These are phyloP conservation scores for Nigrospora oryzae DNA, from an alignment of 2,329 filamentous ascomycete species.

Conservation along the genomic window DNA sequence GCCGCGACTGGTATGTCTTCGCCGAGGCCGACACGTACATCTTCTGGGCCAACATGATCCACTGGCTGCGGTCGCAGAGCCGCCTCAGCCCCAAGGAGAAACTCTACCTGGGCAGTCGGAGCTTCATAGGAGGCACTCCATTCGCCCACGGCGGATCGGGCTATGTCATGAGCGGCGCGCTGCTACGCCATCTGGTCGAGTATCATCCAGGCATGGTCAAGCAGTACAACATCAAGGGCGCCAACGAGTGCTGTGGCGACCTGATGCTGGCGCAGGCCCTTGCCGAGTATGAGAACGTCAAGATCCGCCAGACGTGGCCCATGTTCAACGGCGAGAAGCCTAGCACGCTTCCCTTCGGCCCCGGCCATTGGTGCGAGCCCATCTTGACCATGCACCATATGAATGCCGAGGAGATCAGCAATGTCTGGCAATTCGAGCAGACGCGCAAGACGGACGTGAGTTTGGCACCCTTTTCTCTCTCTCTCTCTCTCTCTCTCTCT, in stretches of 20 bases:
- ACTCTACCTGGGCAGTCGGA: constrained; percentile 42
- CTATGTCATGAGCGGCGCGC: constrained; percentile 43
- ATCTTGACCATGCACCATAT: constrained; percentile 51
- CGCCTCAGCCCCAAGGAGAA: constrained; percentile 31
- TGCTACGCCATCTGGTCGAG: constrained; percentile 38
- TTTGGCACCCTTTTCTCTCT: not conserved
- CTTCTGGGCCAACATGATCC: constrained; percentile 43
- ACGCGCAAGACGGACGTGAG: constrained; percentile 32
- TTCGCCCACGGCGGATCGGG: constrained; percentile 52
- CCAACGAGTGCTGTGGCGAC: constrained; percentile 42
- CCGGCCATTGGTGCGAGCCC: constrained; percentile 46
- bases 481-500: no score
- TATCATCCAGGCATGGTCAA: constrained; percentile 31
- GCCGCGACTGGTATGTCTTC: constrained; percentile 50
- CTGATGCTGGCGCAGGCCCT: constrained; percentile 39
- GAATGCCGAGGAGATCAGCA: constrained; percentile 40
- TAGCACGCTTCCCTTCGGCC: constrained; percentile 37
- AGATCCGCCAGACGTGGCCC: constrained; percentile 35
- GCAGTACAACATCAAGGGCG: constrained; percentile 36
- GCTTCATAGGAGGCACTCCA: constrained; percentile 31
- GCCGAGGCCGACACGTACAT: constrained; percentile 51
- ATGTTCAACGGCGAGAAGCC: constrained; percentile 50
- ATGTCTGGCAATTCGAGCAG: constrained; percentile 45
- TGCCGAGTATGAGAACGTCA: constrained; percentile 32
- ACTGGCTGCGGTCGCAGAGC: constrained; percentile 34